Conservation (phyloP, 2,329 filamentous ascomycete species). For the Penicillium sp. region DNA sequence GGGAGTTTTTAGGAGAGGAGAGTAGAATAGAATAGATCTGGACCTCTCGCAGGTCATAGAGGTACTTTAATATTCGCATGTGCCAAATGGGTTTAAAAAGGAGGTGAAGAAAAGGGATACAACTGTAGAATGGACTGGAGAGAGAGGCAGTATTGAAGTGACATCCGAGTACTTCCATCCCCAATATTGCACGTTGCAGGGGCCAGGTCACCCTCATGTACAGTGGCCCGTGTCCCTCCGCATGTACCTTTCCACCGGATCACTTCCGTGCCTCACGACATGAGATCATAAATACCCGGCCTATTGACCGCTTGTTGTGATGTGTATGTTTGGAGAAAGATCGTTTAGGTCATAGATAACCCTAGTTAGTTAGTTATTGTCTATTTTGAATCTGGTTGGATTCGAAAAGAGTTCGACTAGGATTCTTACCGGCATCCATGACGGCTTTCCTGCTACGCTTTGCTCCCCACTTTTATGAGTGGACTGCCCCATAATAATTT, state of each 20-base stretch:
- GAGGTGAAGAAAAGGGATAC: not conserved
- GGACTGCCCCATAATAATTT: not conserved
- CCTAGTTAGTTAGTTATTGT: not conserved
- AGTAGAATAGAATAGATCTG: not conserved
- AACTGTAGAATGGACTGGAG: not conserved
- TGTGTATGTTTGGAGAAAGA: not conserved
- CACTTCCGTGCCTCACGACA: not conserved
- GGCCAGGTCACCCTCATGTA: not conserved
- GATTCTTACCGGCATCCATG: not conserved
- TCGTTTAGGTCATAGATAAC: not conserved
- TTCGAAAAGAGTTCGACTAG: not conserved
- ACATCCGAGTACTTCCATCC: not conserved
- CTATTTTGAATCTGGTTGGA: not conserved
- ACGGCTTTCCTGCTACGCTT: not conserved
- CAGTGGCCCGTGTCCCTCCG: not conserved
- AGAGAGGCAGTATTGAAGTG: not conserved
- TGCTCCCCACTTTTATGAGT: not conserved
- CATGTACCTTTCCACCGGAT: not conserved
- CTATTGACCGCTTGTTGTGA: not conserved
- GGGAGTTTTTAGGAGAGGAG: not conserved
- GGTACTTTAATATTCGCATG: not conserved
- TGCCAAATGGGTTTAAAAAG: not conserved
- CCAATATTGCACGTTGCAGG: not conserved
- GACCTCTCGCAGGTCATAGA: not conserved
- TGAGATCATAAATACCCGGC: not conserved